A percentile compares a stretch with the other conserved stretches of the same genome.
These are phyloP conservation scores for Aurantiochytrium sp. DNA, from an alignment of 108 stramenopile species.

Conservation along the genomic window DNA sequence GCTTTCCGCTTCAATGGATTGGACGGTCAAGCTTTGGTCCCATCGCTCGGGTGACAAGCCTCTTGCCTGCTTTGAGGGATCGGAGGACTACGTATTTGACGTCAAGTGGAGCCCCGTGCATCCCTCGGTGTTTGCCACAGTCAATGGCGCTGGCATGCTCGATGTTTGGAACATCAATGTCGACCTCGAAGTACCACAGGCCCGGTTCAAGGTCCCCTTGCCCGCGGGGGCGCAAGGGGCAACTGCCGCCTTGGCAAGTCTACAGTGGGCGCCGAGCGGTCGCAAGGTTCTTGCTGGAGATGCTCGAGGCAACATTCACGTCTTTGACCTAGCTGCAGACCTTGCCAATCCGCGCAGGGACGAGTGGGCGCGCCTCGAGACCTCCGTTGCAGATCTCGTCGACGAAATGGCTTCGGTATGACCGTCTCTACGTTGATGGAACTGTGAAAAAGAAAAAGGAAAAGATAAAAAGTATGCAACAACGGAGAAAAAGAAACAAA, in stretches of 20 bases:
- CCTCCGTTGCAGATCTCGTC: background rate
- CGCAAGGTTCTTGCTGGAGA: background rate
- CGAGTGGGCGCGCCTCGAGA: slow-evolving; percentile 3
- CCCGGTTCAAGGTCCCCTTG: background rate
- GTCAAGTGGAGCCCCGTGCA: slow-evolving; percentile 32
- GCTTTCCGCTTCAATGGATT: slow-evolving; percentile 30
- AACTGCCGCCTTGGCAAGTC: background rate
- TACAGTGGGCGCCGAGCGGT: background rate
- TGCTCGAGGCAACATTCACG: slow-evolving; percentile 8
- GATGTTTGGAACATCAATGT: slow-evolving; percentile 25
- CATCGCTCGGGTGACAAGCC: background rate
- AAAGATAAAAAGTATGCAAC: background rate
- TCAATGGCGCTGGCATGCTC: slow-evolving; percentile 2
- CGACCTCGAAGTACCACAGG: background rate
- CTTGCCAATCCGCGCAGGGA: background rate
- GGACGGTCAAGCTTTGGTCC: slow-evolving; percentile 38
- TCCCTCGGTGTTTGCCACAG: slow-evolving; percentile 23
- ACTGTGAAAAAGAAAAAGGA: background rate
- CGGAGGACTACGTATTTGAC: slow-evolving; percentile 26
- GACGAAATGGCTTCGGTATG: background rate
- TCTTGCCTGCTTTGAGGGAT: background rate
- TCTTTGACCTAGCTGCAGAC: slow-evolving; percentile 3
- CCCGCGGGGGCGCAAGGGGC: background rate
- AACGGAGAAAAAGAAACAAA: background rate
- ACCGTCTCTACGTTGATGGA: background rate